Evolutionary conservation across 73 alveolate genomes (phyloP).

Genomic region (Blepharisma japonicum): DNA sequence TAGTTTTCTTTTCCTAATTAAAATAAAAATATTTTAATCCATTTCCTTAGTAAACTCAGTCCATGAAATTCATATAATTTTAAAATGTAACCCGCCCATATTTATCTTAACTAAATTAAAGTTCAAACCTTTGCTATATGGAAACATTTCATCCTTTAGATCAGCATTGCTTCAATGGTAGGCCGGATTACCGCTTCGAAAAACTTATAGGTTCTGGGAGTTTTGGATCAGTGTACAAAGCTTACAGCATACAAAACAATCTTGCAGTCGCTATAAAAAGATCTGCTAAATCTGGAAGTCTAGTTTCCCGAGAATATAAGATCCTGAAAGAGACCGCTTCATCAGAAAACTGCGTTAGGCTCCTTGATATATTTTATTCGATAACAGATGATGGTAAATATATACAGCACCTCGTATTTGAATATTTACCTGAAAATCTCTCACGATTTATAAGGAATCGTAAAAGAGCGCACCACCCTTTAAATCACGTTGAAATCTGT

Average conservation of each 20-base stretch:
- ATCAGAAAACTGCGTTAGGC: not conserved
- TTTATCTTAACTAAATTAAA: too few species aligned
- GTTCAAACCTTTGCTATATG: too few species aligned
- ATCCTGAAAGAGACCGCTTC: not conserved
- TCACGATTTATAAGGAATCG: not conserved
- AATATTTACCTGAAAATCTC: conserved; percentile 19
- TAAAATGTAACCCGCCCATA: too few species aligned
- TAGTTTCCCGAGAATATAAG: conserved; percentile 7
- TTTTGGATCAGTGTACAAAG: conserved; percentile 27
- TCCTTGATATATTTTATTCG: conserved; percentile 15
- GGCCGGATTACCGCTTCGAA: too few species aligned
- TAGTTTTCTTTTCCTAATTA: too few species aligned
- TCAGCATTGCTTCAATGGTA: too few species aligned
- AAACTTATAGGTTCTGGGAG: conserved; percentile 2
- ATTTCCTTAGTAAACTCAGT: too few species aligned
- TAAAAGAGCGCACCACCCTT: not conserved
- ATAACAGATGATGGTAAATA: not conserved
- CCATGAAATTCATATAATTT: too few species aligned
- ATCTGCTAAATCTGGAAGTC: not conserved
- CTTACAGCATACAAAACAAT: not conserved
- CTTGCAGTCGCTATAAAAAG: not conserved
- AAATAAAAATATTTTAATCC: too few species aligned
- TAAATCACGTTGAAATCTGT: not conserved
- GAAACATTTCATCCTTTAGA: too few species aligned
- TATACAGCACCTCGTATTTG: conserved; percentile 20